Evolutionary conservation across 1,139 yeast species (phyloP), one percentile per base, ranked within the genome.

Genomic region (Keqinozyma sinolaborantium): DNA sequence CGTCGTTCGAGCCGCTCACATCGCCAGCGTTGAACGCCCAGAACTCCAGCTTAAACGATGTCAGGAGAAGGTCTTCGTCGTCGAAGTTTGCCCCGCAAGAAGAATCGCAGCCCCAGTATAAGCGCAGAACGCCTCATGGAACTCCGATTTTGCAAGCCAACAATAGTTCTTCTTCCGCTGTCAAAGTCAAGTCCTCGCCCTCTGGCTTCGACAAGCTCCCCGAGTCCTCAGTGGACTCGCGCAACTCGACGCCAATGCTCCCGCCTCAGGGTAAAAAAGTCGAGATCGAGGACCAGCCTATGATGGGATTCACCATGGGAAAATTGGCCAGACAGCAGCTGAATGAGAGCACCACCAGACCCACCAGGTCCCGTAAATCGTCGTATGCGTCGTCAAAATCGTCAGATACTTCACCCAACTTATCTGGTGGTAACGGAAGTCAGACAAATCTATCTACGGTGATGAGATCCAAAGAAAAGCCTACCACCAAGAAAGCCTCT

Each of bases 21-120:
- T 79, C 86, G 1, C 88, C 90, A 1, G 84, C 86, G 2, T 57
- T 82, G 29, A 74, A 69, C 37, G 79, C 77, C 25, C 72, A 65
- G 33, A 47, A 45, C 13, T 31, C 34, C 3, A 33, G 31, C 26
- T 60, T 50, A 32, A 10, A 18, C 10, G 10, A 18, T 18, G 10
- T 7, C 7, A 51, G 67, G 30, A 53, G 72, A 36, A 50, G 73
- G 23, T 48, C 67, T 4, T 58, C 68, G 28, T 56, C 66, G 8
- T 51, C 63, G 24, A 50, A 59, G 8, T 66, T 57, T 41, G 64
- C 56, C 1, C 50, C 60, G 3, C 51, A 48, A 10, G 65, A 58
- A 21, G 63, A 57, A 9, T 36, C 41, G 12, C 41, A 38, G 12
- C 30, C 33, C 13, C 36, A 29, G 13, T 49, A 56, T 33, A 68